Evolutionary conservation across 768 basidiomycete genomes (phyloP).

Genomic region (Leccinum subtestaceum): DNA sequence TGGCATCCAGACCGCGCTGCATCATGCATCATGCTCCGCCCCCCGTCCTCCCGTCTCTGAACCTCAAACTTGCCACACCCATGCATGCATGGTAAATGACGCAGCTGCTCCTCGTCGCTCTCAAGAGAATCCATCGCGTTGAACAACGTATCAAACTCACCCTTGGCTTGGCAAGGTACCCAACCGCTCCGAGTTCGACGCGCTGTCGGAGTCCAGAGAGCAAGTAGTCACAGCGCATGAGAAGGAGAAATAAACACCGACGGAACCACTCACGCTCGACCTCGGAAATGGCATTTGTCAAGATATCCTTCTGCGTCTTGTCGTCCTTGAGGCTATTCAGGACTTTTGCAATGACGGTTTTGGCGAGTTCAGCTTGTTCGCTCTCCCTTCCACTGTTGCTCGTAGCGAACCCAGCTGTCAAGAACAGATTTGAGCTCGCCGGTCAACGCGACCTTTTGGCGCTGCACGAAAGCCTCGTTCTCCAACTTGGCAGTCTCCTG

Average conservation of each 20-base stretch:
- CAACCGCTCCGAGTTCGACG: constrained; percentile 68
- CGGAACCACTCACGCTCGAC: constrained; percentile 79
- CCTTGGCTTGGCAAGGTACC: constrained; percentile 66
- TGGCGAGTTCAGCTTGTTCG: constrained; percentile 90
- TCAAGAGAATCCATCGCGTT: constrained; percentile 59
- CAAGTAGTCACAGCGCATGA: constrained; percentile 31
- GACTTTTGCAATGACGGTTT: constrained; percentile 86
- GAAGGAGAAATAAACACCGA: neutral
- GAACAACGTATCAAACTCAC: constrained; percentile 68
- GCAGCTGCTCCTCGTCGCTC: constrained; percentile 41
- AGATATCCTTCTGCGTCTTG: constrained; percentile 84
- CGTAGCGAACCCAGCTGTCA: constrained; percentile 97
- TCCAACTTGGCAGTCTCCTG: constrained; percentile 93
- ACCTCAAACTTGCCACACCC: constrained; percentile 58
- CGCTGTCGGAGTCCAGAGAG: constrained; percentile 66
- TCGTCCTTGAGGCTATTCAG: constrained; percentile 79
- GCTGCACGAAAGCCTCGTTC: constrained; percentile 82
- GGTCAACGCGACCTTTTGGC: constrained; percentile 84
- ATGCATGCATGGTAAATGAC: constrained; percentile 53
- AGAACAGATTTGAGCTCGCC: constrained; percentile 91
- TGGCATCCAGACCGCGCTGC: constrained; percentile 52
- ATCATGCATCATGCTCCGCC: constrained; percentile 46
- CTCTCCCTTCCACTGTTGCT: constrained; percentile 90
- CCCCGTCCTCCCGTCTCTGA: constrained; percentile 45
- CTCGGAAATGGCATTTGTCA: constrained; percentile 76